Evolutionary conservation across 2,329 filamentous ascomycete genomes (phyloP).

Genomic region (Dissoconium aciculare): DNA sequence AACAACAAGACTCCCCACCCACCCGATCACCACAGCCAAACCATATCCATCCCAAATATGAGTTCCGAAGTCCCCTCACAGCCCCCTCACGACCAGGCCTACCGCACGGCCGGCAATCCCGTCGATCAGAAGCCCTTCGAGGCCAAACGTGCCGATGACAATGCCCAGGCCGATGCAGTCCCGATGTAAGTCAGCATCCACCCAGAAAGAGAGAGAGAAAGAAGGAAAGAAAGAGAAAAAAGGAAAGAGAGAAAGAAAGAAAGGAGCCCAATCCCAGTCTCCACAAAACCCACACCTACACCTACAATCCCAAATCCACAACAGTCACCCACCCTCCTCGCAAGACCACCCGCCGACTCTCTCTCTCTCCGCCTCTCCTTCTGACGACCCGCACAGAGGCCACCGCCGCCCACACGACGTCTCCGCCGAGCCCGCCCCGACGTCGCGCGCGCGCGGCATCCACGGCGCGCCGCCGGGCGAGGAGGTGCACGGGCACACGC

Average conservation of each 20-base stretch:
- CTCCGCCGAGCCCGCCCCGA: conserved; percentile 20
- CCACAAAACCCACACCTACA: neutral
- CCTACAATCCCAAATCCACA: neutral
- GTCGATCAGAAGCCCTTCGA: conserved; percentile 30
- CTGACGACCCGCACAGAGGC: too few species aligned
- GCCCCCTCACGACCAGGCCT: conserved; percentile 30
- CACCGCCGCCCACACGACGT: conserved; percentile 29
- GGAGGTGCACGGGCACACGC: conserved; percentile 26
- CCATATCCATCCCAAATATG: too few species aligned
- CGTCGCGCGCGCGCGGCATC: conserved; percentile 28
- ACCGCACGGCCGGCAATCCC: conserved; percentile 34
- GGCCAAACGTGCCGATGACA: conserved; percentile 18
- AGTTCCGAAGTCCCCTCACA: too few species aligned
- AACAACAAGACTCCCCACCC: too few species aligned
- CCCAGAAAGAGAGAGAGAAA: too few species aligned
- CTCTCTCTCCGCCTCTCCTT: too few species aligned
- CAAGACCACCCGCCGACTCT: conserved; percentile 1
- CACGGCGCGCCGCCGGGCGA: conserved; percentile 32
- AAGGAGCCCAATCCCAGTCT: conserved; percentile 1
- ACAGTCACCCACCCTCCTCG: neutral
- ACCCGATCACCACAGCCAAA: too few species aligned
- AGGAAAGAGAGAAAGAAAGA: too few species aligned
- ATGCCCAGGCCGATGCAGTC: conserved; percentile 22
- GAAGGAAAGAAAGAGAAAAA: too few species aligned
- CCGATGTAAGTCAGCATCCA: conserved; percentile 1